phyloP scores from a whole-genome alignment of 495 filamentous ascomycete species.

The Aspergillus conjunctus region DNA sequence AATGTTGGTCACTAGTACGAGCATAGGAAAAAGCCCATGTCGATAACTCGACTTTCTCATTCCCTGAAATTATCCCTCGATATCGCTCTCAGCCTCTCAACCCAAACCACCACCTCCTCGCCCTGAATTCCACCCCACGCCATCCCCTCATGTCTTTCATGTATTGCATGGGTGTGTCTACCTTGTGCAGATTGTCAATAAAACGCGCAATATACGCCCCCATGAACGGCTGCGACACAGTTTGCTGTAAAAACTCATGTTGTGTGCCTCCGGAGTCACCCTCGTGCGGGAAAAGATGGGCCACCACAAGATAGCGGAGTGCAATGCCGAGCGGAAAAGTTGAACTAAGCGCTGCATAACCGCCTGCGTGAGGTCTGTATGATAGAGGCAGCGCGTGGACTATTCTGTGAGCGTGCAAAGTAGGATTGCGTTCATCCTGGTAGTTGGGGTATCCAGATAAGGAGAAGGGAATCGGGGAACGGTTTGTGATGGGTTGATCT shows the following conservation, averaged over 20 bases:
- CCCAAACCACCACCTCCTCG: not conserved
- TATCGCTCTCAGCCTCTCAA: not conserved
- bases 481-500: not conserved
- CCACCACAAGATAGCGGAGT: conserved; percentile 6
- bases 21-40: not conserved
- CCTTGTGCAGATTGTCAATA: conserved; percentile 2
- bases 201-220: conserved; percentile 8
- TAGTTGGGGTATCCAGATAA: conserved; percentile 2
- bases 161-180: not conserved
- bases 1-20: not conserved
- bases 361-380: conserved; percentile 1
- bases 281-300: conserved; percentile 6
- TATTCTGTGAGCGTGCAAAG: conserved; percentile 7
- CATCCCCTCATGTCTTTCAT: not conserved
- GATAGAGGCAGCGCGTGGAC: conserved; percentile 7
- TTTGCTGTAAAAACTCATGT: conserved; percentile 1
- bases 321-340: conserved; percentile 7
- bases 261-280: not conserved
- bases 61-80: not conserved
- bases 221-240: conserved; percentile 9
- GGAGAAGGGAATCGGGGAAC: conserved; percentile 7
- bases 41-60: not conserved
- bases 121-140: not conserved
- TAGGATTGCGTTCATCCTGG: conserved; percentile 6
- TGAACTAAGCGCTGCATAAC: conserved; percentile 7